Evolutionary conservation across 192 early-diverging fungal genomes (phyloP), one percentile per base, ranked within the genome.

Genomic region (Chytriomyces sp.): DNA sequence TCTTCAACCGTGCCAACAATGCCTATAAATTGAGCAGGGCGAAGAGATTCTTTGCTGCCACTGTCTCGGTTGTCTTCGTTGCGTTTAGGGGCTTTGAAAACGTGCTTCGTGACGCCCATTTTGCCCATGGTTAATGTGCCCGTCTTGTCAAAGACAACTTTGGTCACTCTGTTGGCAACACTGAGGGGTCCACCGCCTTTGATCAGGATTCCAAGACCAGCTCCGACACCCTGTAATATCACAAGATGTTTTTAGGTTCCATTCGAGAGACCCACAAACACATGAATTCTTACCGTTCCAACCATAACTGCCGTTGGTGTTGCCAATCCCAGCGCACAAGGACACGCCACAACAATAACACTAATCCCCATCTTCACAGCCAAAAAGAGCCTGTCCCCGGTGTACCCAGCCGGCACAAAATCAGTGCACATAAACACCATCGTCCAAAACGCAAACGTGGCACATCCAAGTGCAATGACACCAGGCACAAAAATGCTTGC

Each of bases 221-320:
- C 97, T 20, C 96, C 96, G 2, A 99, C 93, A 24, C 97, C 97
- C 28, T 35, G 28, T 0, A 35, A 35, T 35, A 35, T 35, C 2
- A 35, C 28, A 35, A 2, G 28, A 35, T 35, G 2, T 35, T 35
- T 35, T 35, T 35, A 35, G 28, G 2, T 35, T 35, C 28, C 28
- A 35, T 35, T 35, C 28, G 28, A 35, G 28, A 35, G 28, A 35
- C 28, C 28, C 28, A 35, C 28, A 35, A 35, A 35, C 28, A 35
- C 28, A n/a, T 35, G 28, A 35, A 35, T 35, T 35, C 28, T 35
- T 35, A 35, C 28, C 0, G 97, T 98, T 28, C 96, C 97, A 7
- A 97, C 97, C 96, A 99, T 98, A 16, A 99, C 94, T 0, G 96
- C 97, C 0, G 97, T 99, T 11, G 97, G 97, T 6, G 95, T 97